phyloP scores from a whole-genome alignment of 1,284 basidiomycete species.

The Cutaneotrichosporon arboriforme region DNA sequence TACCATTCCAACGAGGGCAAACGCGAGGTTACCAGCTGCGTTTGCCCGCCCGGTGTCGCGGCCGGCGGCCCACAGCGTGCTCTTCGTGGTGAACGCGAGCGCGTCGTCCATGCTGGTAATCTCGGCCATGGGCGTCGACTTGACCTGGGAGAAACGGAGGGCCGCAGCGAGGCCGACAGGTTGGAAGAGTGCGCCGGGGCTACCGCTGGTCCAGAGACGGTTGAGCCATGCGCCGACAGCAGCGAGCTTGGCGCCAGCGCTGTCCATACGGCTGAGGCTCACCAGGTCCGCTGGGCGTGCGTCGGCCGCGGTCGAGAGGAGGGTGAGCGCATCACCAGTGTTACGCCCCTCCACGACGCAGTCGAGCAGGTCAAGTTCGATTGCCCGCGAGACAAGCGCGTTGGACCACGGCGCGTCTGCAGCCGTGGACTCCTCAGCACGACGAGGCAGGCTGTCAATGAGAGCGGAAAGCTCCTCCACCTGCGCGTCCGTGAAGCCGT shows the following conservation, averaged over 20 bases:
- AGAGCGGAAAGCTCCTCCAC: constrained; percentile 11
- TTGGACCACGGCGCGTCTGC: constrained; percentile 24
- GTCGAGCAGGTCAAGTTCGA: constrained; percentile 23
- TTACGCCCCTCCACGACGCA: background rate
- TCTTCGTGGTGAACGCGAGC: constrained; percentile 24
- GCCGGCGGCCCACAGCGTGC: constrained; percentile 22
- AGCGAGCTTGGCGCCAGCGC: constrained; percentile 7
- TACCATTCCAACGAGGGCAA: constrained; percentile 18
- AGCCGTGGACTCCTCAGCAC: constrained; percentile 10
- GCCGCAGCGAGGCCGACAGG: constrained; percentile 24
- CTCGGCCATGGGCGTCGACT: constrained; percentile 24
- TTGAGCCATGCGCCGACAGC: constrained; percentile 23
- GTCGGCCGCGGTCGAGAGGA: constrained; percentile 13
- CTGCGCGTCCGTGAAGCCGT: constrained; percentile 4
- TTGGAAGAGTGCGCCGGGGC: constrained; percentile 30
- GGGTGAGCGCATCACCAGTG: constrained; percentile 7
- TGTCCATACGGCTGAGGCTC: constrained; percentile 4
- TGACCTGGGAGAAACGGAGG: constrained; percentile 18
- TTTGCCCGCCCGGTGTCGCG: constrained; percentile 8
- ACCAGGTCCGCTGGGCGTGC: constrained; percentile 12
- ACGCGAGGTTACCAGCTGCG: constrained; percentile 16
- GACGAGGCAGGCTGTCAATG: constrained; percentile 15
- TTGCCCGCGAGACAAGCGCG: constrained; percentile 19
- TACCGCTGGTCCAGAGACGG: constrained; percentile 22
- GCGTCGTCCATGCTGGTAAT: constrained; percentile 33